Conservation (phyloP, 306 rosid genomes). For the Vicia faba region DNA sequence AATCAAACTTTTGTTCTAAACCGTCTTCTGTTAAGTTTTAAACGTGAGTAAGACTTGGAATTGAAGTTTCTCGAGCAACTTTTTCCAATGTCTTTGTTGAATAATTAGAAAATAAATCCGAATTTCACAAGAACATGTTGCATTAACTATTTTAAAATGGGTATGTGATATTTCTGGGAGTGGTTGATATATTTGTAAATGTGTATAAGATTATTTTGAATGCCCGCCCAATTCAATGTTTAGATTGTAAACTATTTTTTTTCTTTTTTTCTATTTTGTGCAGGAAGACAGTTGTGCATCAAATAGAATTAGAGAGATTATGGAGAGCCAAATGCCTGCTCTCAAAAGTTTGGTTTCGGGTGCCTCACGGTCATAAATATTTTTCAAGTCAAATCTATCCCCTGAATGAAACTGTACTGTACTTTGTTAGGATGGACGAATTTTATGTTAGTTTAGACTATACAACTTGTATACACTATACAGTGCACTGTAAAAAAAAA, state of each 20-base stretch:
- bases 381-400: conserved; percentile 4
- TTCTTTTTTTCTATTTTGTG: conserved; percentile 21
- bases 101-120: not conserved
- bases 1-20: no score
- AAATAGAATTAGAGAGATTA: conserved; percentile 77
- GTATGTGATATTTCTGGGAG: not conserved
- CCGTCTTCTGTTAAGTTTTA: no score
- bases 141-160: not conserved
- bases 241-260: not conserved
- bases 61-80: not conserved
- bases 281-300: conserved; percentile 80
- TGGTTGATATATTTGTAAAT: conserved; percentile 1
- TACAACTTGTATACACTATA: conserved; percentile 5
- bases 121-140: conserved; percentile 12
- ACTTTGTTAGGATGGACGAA: not conserved
- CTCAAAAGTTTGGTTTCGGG: conserved; percentile 73
- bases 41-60: no score
- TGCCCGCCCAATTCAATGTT: not conserved
- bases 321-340: conserved; percentile 71
- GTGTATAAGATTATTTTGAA: no score
- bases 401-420: conserved; percentile 8
- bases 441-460: not conserved
- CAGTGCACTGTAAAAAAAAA: not conserved
- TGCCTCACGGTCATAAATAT: conserved; percentile 45
- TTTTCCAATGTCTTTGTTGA: not conserved